Evolutionary conservation across 306 rosid genomes (phyloP), one percentile per base, ranked within the genome.

Genomic region (Macrotyloma uniflorum): DNA sequence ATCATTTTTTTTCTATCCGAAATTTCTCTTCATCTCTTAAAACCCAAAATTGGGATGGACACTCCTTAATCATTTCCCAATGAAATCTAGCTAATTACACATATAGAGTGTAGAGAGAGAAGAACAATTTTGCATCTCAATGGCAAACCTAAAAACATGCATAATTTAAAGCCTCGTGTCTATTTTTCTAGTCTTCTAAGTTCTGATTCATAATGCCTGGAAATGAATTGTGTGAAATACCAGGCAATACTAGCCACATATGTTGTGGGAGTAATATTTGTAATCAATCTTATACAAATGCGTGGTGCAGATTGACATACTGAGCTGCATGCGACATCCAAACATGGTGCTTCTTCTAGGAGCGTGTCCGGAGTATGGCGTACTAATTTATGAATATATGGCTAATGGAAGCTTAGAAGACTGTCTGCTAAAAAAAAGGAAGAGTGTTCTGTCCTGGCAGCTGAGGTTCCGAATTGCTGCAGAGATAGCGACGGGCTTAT

Each of bases 281-380:
- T 19, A 3, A 65, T 36, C 30, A 4, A 42, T 42, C 16, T 9
- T 42, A 42, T n/a, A 62, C 9, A 38, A 38, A 38, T 8, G 43
- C 9, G 43, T 10, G 1, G 2, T 80, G 87, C 92, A 95, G 98
- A 75, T 95, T 72, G 96, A 95, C 89, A 91, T 95, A 73, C 88
- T 95, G 15, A 88, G 99, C 72, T 88, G 97, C 88, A 91, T 95
- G 80, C 90, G 99, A 71, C 99, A 95, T 86, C 99, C 99, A 70
- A 89, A 95, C 86, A 93, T 95, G 98, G 99, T 95, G 74, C 96
- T 95, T 42, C 97, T 95, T 74, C 87, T 95, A 30, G 99, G 99
- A 77, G 99, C 96, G 10, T 95, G 99, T 83, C 99, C 99, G 0
- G 97, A 95, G 83, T 91, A 89, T 50, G 96, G 99, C 54, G 72